A percentile compares a stretch with the other conserved stretches of the same genome.
phyloP scores from a whole-genome alignment of 2,329 filamentous ascomycete species.

The Aspergillus phoenicis region DNA sequence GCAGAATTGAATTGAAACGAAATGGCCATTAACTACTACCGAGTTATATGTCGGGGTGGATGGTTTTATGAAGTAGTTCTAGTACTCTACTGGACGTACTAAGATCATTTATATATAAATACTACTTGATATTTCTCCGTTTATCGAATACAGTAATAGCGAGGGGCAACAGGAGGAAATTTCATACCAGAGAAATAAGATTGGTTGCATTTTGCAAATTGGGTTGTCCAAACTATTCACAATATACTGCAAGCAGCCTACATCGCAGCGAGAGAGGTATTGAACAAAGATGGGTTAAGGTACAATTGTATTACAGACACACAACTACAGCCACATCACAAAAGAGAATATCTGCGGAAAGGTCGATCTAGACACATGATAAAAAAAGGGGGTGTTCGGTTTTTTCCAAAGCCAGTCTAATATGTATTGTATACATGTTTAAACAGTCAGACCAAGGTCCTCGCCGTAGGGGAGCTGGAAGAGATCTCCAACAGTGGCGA shows the following conservation, averaged over 20 bases:
- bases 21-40: no score
- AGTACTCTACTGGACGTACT: no score
- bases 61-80: no score
- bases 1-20: no score
- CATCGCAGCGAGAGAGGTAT: conserved; percentile 4
- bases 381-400: conserved; percentile 31
- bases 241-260: not conserved
- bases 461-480: conserved; percentile 88
- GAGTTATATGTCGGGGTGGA: no score
- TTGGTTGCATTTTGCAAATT: not conserved
- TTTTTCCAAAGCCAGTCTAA: conserved; percentile 37
- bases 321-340: conserved; percentile 40
- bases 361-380: conserved; percentile 41
- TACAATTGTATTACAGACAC: conserved; percentile 46
- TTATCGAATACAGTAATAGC: no score
- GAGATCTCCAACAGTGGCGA: conserved; percentile 88
- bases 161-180: no score
- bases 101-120: no score
- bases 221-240: not conserved
- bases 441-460: conserved; percentile 93
- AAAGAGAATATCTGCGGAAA: conserved; percentile 38
- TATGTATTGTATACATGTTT: conserved; percentile 53
- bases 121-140: no score
- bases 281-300: conserved; percentile 29
- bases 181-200: no score